These are phyloP conservation scores for Fraxinus nigra DNA, from an alignment of 305 asterid genomes.

Conservation along the genomic window DNA sequence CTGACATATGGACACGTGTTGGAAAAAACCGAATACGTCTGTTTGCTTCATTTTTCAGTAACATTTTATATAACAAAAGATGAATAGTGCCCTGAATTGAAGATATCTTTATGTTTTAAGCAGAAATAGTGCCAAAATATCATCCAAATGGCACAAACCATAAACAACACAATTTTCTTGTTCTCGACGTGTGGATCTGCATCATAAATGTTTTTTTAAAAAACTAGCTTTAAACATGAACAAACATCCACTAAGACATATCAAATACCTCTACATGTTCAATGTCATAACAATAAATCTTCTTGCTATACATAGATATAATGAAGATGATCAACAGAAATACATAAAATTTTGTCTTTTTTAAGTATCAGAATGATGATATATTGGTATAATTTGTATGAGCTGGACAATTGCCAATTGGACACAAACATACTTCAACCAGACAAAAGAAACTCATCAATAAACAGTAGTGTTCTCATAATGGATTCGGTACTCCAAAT, in stretches of 20 bases:
- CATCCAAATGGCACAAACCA: not conserved
- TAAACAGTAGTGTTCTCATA: not conserved
- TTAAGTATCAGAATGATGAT: not conserved
- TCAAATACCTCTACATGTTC: not conserved
- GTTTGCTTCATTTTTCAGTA: not conserved
- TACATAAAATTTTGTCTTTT: not conserved
- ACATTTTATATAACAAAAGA: not conserved
- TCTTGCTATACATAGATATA: not conserved
- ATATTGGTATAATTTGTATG: not conserved
- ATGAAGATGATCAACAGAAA: not conserved
- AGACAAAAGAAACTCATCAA: constrained; percentile 1
- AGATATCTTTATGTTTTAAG: not conserved
- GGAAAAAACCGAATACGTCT: not conserved
- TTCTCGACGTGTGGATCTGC: not conserved
- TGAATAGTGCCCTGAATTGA: not conserved
- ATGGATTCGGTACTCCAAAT: not conserved
- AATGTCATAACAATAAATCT: not conserved
- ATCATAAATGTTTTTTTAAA: not conserved
- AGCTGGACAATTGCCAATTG: not conserved
- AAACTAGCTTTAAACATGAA: not conserved
- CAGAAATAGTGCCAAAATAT: not conserved
- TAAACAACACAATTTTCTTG: not conserved
- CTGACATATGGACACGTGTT: not conserved
- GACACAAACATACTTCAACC: not conserved
- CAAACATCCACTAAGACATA: not conserved